Percentiles rank a stretch among this genome's conserved stretches.
Evolutionary conservation across 2,329 filamentous ascomycete species (phyloP).

Genomic region (Huntiella decipiens): DNA sequence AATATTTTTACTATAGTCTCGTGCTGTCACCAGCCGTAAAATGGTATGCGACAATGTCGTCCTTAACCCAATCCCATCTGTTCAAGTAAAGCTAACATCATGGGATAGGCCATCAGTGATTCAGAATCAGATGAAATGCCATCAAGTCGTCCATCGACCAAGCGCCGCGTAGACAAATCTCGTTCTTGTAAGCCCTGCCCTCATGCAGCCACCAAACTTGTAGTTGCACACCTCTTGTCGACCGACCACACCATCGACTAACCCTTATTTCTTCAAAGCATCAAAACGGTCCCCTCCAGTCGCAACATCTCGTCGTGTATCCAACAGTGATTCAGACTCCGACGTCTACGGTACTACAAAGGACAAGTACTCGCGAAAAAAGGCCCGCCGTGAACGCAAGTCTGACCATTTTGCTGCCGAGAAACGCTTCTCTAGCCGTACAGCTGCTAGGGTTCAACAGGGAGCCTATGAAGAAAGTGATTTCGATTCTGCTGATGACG

Average conservation of each 20-base stretch:
- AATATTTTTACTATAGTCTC: conserved; percentile 24
- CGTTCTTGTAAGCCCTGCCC: conserved; percentile 34
- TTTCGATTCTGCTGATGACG: conserved; percentile 40
- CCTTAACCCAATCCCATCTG: not conserved
- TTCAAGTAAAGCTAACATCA: not conserved
- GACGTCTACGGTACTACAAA: conserved; percentile 65
- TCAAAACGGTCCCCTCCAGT: conserved; percentile 40
- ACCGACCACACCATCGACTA: conserved; percentile 11
- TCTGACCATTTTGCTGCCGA: conserved; percentile 52
- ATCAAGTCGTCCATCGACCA: conserved; percentile 40
- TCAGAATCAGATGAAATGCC: conserved; percentile 45
- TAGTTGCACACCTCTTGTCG: conserved; percentile 1
- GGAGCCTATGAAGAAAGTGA: conserved; percentile 48
- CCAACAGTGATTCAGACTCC: conserved; percentile 50
- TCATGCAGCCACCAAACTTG: not conserved
- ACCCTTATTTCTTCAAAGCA: conserved; percentile 21
- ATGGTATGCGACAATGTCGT: conserved; percentile 22
- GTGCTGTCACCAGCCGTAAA: conserved; percentile 37
- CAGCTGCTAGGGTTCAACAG: conserved; percentile 52
- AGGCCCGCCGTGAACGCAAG: conserved; percentile 55
- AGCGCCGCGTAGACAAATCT: conserved; percentile 48
- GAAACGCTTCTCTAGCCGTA: conserved; percentile 79
- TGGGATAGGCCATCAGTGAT: conserved; percentile 29
- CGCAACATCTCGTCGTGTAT: conserved; percentile 25
- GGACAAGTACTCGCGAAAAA: conserved; percentile 50